A percentile compares a stretch with the other conserved stretches of the same genome.
Evolutionary conservation across 495 filamentous ascomycete species (phyloP).

Genomic region (Lentithecium fluviatile): DNA sequence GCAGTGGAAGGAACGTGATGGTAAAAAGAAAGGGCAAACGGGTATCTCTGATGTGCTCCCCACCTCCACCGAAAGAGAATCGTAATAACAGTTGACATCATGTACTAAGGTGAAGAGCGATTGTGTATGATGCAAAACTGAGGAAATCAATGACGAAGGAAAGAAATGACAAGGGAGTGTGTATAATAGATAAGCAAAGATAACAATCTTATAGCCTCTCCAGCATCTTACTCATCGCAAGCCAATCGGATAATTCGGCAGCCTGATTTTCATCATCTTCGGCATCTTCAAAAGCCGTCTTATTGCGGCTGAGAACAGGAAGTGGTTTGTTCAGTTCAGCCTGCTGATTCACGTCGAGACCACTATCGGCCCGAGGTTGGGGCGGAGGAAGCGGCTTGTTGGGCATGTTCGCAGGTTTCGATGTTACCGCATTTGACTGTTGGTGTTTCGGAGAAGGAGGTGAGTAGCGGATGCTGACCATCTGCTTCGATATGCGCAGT

Average conservation of each 20-base stretch:
- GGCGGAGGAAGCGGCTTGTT: slow-evolving; percentile 5
- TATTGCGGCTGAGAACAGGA: not conserved
- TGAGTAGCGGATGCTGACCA: not conserved
- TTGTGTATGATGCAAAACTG: too few species aligned
- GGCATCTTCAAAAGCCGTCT: not conserved
- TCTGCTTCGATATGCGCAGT: not conserved
- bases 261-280: not conserved
- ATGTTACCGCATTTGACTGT: not conserved
- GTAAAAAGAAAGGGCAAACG: too few species aligned
- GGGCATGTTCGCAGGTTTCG: not conserved
- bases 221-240: slow-evolving; percentile 4
- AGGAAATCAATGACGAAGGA: not conserved
- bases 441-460: not conserved
- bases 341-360: not conserved
- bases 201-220: slow-evolving; percentile 2
- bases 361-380: slow-evolving; percentile 2
- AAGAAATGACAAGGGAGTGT: not conserved
- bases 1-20: too few species aligned
- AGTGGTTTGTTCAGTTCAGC: not conserved
- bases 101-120: too few species aligned
- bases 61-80: too few species aligned
- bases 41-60: too few species aligned
- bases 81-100: too few species aligned
- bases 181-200: not conserved
- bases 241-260: slow-evolving; percentile 5